Percentiles rank a stretch among this genome's conserved stretches.
Evolutionary conservation across 2,329 filamentous ascomycete species (phyloP).

Genomic region (Microdochium nivale): DNA sequence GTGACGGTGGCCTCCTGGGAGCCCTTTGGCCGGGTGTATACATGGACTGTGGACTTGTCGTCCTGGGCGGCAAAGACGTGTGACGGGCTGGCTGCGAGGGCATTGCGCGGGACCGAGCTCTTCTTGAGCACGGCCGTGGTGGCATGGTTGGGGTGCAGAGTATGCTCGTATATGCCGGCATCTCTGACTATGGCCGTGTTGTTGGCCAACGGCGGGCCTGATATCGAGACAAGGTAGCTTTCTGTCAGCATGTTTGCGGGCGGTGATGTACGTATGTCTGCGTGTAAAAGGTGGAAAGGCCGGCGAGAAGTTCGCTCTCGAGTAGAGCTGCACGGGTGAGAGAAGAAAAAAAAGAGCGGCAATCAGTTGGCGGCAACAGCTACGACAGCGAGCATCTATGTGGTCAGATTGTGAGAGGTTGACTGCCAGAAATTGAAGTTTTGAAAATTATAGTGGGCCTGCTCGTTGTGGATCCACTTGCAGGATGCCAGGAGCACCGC

Average conservation of each 20-base stretch:
- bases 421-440: no score
- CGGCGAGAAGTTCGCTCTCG: no score
- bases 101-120: conserved; percentile 70
- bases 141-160: conserved; percentile 68
- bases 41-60: conserved; percentile 86
- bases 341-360: no score
- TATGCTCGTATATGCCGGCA: conserved; percentile 79
- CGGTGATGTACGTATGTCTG: not conserved
- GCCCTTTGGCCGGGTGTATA: conserved; percentile 76
- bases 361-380: no score
- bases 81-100: conserved; percentile 68
- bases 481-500: no score
- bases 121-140: conserved; percentile 82
- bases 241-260: conserved; percentile 44
- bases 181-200: conserved; percentile 64
- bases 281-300: no score
- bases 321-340: no score
- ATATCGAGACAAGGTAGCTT: conserved; percentile 49
- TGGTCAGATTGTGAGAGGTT: no score
- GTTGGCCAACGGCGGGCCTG: conserved; percentile 47
- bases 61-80: conserved; percentile 90
- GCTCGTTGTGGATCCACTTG: not conserved
- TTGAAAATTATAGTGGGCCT: not conserved
- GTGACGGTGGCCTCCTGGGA: conserved; percentile 85
- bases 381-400: no score